Conservation (phyloP, 768 basidiomycete species). For the Leccinellum albellum region DNA sequence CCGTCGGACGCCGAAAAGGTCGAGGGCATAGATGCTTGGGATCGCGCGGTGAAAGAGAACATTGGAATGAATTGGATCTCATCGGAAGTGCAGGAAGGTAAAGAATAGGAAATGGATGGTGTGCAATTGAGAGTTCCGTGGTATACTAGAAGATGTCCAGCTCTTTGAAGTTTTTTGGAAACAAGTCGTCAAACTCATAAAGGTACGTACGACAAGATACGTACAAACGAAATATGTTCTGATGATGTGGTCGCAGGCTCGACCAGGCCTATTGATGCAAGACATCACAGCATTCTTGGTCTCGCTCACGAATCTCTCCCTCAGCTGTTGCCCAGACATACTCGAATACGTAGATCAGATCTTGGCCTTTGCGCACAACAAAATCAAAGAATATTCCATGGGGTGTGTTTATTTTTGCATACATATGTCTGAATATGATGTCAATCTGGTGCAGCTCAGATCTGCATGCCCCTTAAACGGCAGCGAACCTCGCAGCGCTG, state of each 20-base stretch:
- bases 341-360: constrained; percentile 98
- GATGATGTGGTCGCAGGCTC: constrained; percentile 57
- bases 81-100: too few relatives aligned
- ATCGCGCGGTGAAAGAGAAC: too few relatives aligned
- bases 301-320: constrained; percentile 83
- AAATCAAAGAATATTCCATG: constrained; percentile 81
- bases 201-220: constrained; percentile 48
- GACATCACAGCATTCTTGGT: constrained; percentile 96
- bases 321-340: constrained; percentile 96
- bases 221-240: neutral
- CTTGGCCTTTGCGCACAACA: constrained; percentile 66
- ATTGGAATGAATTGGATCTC: too few relatives aligned
- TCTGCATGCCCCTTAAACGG: constrained; percentile 85
- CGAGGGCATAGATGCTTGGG: too few relatives aligned
- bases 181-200: constrained; percentile 45
- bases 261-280: constrained; percentile 95
- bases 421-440: constrained; percentile 31
- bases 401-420: constrained; percentile 46
- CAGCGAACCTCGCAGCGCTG: constrained; percentile 29
- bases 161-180: too few relatives aligned
- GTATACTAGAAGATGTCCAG: too few relatives aligned
- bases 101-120: too few relatives aligned
- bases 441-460: constrained; percentile 59
- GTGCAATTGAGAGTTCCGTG: too few relatives aligned
- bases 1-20: too few relatives aligned